Base-by-base conservation (phyloP, 1,139 yeast genomes). In the Saccharomyces hybrid region DNA sequence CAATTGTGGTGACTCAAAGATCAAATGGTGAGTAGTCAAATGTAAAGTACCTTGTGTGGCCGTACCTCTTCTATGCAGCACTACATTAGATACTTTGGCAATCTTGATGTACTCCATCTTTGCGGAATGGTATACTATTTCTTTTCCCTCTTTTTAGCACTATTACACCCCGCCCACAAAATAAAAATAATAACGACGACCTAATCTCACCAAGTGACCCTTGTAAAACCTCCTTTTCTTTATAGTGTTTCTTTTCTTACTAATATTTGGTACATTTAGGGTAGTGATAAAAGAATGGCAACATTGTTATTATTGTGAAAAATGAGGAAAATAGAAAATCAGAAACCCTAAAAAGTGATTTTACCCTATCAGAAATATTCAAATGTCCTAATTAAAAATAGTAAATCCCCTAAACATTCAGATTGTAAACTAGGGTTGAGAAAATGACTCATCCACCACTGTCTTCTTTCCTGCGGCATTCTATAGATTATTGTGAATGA, bases 1-100 rank as follows among this genome's bases (percentile, higher is more conserved):
- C 31, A 69, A 70, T 53, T 58, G 62, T n/a, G 59, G 60, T 51
- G 60, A 76, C 54, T 79, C 80, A 70, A 91, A 91, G 26, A 93
- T 93, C 65, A 93, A 75, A 73, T 93, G 99, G 69, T 86, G 91
- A 1, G 91, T 82, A 1, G 96, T 88, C 54, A 93, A 73, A 59
- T 88, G 87, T 46, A 93, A 74, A 5, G 85, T 79, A 1, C 98
- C 99, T 7, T 71, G 71, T 32, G 80, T 74, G 48, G 81, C 75
- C 53, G 75, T 75, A 14, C 97, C 97, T 56, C 88, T 78, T 58
- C 89, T 80, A 61, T 82, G 81, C 54, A 89, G 75, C 23, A 81
- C 75, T 54, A 89, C 93, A 64, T 83, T 79, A 52, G 83, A 82
- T 44, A 87, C 88, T 67, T 76, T 77, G 6, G 85, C 78, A 27